Evolutionary conservation across 129 eudicot species (phyloP), one percentile per base, ranked within the genome.

Genomic region (sunflower (Helianthus annuus)): DNA sequence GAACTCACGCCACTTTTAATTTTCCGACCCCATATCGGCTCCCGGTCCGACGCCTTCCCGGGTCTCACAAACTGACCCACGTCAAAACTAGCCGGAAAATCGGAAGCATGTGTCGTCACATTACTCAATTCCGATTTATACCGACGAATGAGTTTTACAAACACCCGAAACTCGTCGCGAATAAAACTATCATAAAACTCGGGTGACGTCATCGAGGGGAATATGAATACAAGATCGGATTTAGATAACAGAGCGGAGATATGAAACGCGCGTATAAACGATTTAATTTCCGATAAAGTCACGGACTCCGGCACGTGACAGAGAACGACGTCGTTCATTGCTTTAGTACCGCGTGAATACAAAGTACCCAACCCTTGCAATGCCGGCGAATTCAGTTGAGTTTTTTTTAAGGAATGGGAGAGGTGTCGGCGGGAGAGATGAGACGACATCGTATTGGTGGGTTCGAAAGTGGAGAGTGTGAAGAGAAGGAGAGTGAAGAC

Each of bases 401-500:
- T 8, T 49, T 56, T 58, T 45, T 64, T 75, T 5, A 15, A 54
- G 48, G 68, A 40, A n/a, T 66, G 73, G 14, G 60, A 55, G 29
- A 85, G 76, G 10, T 73, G 83, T 4, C 79, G 76, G 10, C 78
- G 79, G 6, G 45, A 48, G 4, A 32, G 76, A 24, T 74, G 74
- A 36, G 69, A 66, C 6, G 76, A 12, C 6, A 48, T 7, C 34
- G 39, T 75, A 49, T 68, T 71, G 14, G 48, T 68, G 46, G 97
- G 96, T 49, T 89, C 92, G 19, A 92, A 85, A 5, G 91, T 85
- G 62, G 96, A 89, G 68, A 92, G 88, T 6, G 92, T 87, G 84
- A 92, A 92, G 15, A 92, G 66, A 52, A 92, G 88, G 15, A 92
- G 76, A 2, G 95, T 79, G 64, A 84, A 22, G 77, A 89, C 83